A percentile compares a stretch with the other conserved stretches of the same genome.
phyloP scores from a whole-genome alignment of 2,329 filamentous ascomycete species.

The Orbilia brochopaga region DNA sequence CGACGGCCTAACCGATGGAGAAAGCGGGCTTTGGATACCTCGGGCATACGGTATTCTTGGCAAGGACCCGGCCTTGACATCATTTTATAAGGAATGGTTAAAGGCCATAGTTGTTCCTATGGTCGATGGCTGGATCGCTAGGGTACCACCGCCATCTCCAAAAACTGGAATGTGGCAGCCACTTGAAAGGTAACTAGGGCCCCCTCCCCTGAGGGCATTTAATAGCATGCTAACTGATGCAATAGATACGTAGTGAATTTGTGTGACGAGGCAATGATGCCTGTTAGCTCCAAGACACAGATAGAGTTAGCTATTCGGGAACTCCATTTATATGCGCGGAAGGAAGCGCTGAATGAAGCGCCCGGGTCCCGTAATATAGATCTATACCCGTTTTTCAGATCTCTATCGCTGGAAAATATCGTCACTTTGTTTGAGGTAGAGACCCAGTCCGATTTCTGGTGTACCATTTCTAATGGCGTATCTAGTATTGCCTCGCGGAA shows the following conservation, averaged over 20 bases:
- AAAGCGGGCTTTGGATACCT: slow-evolving; percentile 94
- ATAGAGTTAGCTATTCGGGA: slow-evolving; percentile 91
- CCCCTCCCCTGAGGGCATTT: not conserved
- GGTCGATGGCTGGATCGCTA: slow-evolving; percentile 81
- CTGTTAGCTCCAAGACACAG: slow-evolving; percentile 90
- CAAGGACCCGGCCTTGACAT: slow-evolving; percentile 78
- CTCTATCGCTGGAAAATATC: slow-evolving; percentile 88
- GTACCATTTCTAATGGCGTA: slow-evolving; percentile 16
- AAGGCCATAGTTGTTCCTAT: slow-evolving; percentile 93
- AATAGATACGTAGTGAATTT: slow-evolving; percentile 84
- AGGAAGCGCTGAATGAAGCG: slow-evolving; percentile 90
- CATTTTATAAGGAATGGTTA: slow-evolving; percentile 99
- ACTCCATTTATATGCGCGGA: slow-evolving; percentile 86
- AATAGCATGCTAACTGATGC: slow-evolving; percentile 1
- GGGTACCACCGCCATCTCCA: slow-evolving; percentile 86
- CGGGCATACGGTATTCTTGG: slow-evolving; percentile 92
- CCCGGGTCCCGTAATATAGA: slow-evolving; percentile 90
- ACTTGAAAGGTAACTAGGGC: slow-evolving; percentile 69
- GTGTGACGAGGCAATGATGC: slow-evolving; percentile 91
- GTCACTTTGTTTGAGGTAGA: slow-evolving; percentile 79
- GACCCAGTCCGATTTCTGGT: not conserved
- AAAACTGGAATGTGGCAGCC: slow-evolving; percentile 94
- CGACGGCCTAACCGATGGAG: slow-evolving; percentile 90
- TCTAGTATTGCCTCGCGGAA: slow-evolving; percentile 79
- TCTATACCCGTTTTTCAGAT: slow-evolving; percentile 88